phyloP scores from a whole-genome alignment of 2,329 filamentous ascomycete genomes.

The Stagonosporopsis tanaceti region DNA sequence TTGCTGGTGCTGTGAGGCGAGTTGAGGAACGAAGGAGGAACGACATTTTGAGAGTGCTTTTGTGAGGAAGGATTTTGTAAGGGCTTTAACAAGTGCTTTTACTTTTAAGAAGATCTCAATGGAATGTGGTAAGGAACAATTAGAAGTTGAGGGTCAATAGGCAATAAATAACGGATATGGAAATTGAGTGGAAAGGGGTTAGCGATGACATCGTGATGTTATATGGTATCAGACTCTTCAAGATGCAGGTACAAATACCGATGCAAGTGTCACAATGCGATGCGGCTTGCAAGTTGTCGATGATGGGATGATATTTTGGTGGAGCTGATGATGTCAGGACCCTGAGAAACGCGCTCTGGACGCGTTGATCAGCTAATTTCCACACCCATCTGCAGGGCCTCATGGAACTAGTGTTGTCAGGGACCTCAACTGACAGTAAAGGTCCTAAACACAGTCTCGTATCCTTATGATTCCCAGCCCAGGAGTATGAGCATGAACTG shows the following conservation, averaged over 20 bases:
- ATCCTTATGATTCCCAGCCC: neutral
- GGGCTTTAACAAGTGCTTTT: neutral
- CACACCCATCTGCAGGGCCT: neutral
- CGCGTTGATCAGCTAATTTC: constrained; percentile 5
- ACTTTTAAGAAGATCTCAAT: neutral
- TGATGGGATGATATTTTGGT: constrained; percentile 17
- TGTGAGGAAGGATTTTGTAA: no score
- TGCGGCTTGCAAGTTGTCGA: constrained; percentile 12
- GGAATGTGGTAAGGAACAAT: neutral
- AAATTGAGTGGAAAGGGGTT: neutral
- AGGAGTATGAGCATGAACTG: neutral
- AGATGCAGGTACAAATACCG: constrained; percentile 20
- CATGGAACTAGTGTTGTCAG: neutral
- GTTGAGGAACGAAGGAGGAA: constrained; percentile 25
- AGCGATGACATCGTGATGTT: constrained; percentile 14
- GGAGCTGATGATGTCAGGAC: constrained; percentile 25
- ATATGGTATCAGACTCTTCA: constrained; percentile 1
- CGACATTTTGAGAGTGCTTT: constrained; percentile 9
- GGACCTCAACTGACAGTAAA: neutral
- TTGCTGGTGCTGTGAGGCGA: constrained; percentile 17
- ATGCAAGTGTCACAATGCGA: constrained; percentile 16
- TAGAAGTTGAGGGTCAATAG: neutral
- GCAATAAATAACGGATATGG: constrained; percentile 1
- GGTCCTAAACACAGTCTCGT: neutral
- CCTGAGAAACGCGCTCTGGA: neutral